Evolutionary conservation across 2,329 filamentous ascomycete species (phyloP).

Genomic region (Pseudogymnoascus sp.): DNA sequence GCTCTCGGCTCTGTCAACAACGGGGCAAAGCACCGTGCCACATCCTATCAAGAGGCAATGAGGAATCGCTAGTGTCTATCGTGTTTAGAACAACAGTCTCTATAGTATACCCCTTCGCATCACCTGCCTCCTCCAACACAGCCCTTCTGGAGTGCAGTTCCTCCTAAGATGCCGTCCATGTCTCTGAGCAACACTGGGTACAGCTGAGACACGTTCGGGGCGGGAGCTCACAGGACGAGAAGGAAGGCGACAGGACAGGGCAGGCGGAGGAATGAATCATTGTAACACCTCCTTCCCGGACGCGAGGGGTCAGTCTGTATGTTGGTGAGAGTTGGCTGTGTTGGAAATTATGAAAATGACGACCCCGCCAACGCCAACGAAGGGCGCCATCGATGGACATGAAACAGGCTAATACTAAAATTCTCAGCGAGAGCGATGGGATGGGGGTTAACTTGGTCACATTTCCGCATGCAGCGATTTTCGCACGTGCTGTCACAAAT

Average conservation of each 20-base stretch:
- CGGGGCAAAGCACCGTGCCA: neutral
- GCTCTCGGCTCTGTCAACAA: neutral
- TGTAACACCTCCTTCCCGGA: neutral
- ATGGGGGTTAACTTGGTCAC: neutral
- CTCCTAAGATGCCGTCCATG: neutral
- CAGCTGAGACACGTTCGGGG: neutral
- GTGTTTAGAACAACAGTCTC: neutral
- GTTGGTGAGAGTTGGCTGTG: neutral
- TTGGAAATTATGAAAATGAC: neutral
- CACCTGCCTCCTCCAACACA: neutral
- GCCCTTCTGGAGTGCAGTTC: neutral
- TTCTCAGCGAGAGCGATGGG: neutral
- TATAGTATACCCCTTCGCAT: neutral
- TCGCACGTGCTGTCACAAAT: constrained; percentile 7
- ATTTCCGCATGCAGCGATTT: neutral
- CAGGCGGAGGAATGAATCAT: neutral
- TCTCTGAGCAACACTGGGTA: neutral
- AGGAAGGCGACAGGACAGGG: neutral
- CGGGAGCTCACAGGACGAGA: neutral
- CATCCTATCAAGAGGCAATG: neutral
- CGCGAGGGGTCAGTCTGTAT: neutral
- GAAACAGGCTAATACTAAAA: constrained; percentile 3
- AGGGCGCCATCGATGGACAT: neutral
- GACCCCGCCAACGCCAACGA: neutral
- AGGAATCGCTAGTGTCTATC: neutral